phyloP scores from a whole-genome alignment of 2,329 filamentous ascomycete species.

The Aplosporella prunicola region DNA sequence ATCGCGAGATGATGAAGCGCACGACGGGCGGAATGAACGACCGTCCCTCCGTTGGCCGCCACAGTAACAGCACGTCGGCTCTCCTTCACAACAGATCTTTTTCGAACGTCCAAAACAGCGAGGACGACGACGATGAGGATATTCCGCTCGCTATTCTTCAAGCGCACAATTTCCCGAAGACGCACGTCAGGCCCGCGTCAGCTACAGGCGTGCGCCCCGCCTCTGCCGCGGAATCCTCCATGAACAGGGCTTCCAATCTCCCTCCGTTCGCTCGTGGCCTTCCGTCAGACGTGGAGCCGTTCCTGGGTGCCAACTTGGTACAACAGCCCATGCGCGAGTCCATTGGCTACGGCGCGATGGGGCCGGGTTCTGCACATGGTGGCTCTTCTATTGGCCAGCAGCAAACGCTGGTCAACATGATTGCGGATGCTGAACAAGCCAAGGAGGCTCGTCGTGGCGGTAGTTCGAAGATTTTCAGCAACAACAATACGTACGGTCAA shows the following conservation, averaged over 20 bases:
- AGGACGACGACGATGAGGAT: constrained; percentile 19
- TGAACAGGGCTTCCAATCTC: constrained; percentile 13
- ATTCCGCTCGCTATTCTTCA: constrained; percentile 29
- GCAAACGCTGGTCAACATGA: constrained; percentile 28
- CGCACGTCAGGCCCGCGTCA: constrained; percentile 7
- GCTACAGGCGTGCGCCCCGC: constrained; percentile 5
- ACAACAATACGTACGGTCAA: constrained; percentile 1
- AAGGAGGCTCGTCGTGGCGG: constrained; percentile 16
- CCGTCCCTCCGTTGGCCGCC: constrained; percentile 3
- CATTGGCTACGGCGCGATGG: constrained; percentile 20
- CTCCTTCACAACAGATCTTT: constrained; percentile 4
- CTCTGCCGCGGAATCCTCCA: constrained; percentile 1
- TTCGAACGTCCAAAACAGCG: neutral
- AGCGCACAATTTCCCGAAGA: constrained; percentile 27
- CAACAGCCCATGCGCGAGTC: constrained; percentile 26
- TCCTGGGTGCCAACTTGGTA: constrained; percentile 27
- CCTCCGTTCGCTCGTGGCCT: constrained; percentile 28
- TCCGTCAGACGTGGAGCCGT: constrained; percentile 23
- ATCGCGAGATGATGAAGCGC: constrained; percentile 10
- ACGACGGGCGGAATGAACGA: constrained; percentile 9
- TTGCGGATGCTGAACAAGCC: constrained; percentile 27
- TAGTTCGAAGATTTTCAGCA: constrained; percentile 7
- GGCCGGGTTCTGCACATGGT: constrained; percentile 21
- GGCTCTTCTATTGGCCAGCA: constrained; percentile 22
- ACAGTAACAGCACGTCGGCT: constrained; percentile 7